Conservation (phyloP, 495 filamentous ascomycete species). For the Aspergillus saccharolyticus region DNA sequence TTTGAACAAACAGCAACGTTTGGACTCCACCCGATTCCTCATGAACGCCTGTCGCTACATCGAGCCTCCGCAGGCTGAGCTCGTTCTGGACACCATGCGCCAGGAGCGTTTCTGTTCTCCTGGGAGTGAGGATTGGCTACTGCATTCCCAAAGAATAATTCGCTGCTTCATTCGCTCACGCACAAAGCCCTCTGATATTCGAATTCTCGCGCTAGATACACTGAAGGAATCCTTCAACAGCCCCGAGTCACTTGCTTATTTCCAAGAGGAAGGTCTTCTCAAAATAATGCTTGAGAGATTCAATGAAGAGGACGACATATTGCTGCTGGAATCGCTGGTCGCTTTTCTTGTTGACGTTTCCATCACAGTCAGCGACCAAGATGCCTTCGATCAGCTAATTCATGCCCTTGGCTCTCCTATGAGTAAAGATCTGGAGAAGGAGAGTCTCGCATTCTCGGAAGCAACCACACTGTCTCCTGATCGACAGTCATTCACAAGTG, state of each 20-base stretch:
- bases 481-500: constrained; percentile 31
- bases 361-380: constrained; percentile 27
- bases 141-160: constrained; percentile 56
- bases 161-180: constrained; percentile 61
- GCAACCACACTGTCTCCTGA: constrained; percentile 21
- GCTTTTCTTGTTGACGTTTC: constrained; percentile 38
- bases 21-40: constrained; percentile 35
- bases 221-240: constrained; percentile 62
- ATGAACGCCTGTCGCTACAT: constrained; percentile 36
- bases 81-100: constrained; percentile 37
- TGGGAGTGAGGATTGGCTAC: constrained; percentile 61
- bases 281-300: constrained; percentile 40
- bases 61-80: constrained; percentile 39
- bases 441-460: constrained; percentile 19
- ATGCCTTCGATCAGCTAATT: constrained; percentile 31
- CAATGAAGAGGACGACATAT: constrained; percentile 41
- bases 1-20: constrained; percentile 34
- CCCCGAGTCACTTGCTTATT: constrained; percentile 32
- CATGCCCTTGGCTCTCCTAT: constrained; percentile 35
- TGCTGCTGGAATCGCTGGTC: constrained; percentile 47
- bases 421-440: constrained; percentile 29
- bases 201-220: constrained; percentile 61
- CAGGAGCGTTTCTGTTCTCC: constrained; percentile 59
- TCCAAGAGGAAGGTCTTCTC: constrained; percentile 35
- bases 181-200: constrained; percentile 58